phyloP scores from a whole-genome alignment of 2,329 filamentous ascomycete species.

The Colletotrichum zoysiae region DNA sequence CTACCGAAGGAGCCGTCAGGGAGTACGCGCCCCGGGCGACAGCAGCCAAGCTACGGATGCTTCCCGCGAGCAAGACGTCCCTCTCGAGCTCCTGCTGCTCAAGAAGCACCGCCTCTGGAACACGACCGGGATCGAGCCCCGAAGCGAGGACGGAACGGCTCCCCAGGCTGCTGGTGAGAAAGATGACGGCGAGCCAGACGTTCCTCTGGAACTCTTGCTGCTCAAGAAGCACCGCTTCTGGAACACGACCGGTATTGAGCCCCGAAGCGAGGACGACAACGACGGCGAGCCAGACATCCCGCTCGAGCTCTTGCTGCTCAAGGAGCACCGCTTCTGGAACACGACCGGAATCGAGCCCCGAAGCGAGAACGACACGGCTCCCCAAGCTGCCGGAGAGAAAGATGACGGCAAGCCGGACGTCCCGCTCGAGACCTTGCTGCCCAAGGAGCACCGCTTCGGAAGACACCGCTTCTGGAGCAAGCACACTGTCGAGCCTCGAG shows the following conservation, averaged over 20 bases:
- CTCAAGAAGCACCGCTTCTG: too few relatives aligned
- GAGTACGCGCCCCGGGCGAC: too few relatives aligned
- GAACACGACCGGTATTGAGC: background rate
- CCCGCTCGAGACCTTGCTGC: too few relatives aligned
- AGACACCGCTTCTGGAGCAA: too few relatives aligned
- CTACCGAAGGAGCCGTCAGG: too few relatives aligned
- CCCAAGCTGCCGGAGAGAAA: background rate
- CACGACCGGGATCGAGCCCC: background rate
- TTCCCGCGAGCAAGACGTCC: background rate
- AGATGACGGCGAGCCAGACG: too few relatives aligned
- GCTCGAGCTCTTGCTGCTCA: background rate
- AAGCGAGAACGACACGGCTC: background rate
- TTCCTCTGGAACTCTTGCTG: too few relatives aligned
- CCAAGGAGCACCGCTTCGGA: too few relatives aligned
- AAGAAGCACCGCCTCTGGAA: background rate
- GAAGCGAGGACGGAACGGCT: background rate
- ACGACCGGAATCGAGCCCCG: background rate
- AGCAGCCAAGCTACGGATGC: rapidly evolving
- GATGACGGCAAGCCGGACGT: too few relatives aligned
- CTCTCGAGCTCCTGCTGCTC: background rate
- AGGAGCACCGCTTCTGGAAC: background rate
- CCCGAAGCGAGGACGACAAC: background rate
- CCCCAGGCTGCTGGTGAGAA: background rate
- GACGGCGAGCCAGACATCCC: background rate
- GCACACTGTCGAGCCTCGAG: too few relatives aligned